Conservation (phyloP, 768 basidiomycete species). For the Hygrophoropsis aurantiaca region DNA sequence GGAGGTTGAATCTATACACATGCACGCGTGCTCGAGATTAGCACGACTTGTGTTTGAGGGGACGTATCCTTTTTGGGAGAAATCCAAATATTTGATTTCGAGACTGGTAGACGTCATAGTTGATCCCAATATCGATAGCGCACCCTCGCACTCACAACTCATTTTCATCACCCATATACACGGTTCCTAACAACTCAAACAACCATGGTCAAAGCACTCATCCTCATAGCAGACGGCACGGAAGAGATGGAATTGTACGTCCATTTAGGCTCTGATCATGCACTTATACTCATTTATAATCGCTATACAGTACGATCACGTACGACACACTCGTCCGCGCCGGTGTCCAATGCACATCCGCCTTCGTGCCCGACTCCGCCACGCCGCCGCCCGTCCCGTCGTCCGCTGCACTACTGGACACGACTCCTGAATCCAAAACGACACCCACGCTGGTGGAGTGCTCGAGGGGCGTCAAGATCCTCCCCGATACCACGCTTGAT, state of each 20-base stretch:
- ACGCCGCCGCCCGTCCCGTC: conserved; percentile 21
- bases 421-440: conserved; percentile 16
- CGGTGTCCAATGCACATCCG: conserved; percentile 65
- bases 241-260: conserved; percentile 86
- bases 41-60: too few relatives aligned
- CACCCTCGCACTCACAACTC: too few relatives aligned
- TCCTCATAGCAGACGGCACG: conserved; percentile 79
- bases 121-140: too few relatives aligned
- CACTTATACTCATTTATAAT: not conserved
- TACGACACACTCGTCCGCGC: conserved; percentile 83
- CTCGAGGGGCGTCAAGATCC: conserved; percentile 71
- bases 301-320: conserved; percentile 59
- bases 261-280: not conserved
- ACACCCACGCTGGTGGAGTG: conserved; percentile 56
- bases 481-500: conserved; percentile 62
- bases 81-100: too few relatives aligned
- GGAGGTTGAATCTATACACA: too few relatives aligned
- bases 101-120: too few relatives aligned
- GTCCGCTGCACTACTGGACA: too few relatives aligned
- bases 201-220: conserved; percentile 44
- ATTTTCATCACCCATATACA: not conserved
- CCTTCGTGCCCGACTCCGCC: conserved; percentile 47
- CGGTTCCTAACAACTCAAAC: not conserved
- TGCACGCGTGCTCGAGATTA: too few relatives aligned
- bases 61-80: too few relatives aligned